Evolutionary conservation across 768 basidiomycete genomes (phyloP).

Genomic region (Podaxis rugospora): DNA sequence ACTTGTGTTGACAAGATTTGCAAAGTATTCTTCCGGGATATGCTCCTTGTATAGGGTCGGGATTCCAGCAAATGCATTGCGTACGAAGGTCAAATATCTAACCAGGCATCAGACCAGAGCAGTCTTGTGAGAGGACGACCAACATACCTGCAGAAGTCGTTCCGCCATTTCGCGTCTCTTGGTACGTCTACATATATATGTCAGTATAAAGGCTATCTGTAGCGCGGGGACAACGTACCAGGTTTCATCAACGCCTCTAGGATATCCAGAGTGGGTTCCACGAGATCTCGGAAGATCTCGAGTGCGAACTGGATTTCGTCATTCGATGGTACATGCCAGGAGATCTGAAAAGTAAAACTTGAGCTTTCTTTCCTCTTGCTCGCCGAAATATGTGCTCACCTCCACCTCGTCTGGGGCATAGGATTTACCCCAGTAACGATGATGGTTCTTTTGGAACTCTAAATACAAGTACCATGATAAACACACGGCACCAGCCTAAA

Average conservation of each 20-base stretch:
- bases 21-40: constrained; percentile 45
- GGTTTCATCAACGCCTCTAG: constrained; percentile 55
- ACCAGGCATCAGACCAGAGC: neutral
- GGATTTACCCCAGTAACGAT: constrained; percentile 76
- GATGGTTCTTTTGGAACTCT: constrained; percentile 71
- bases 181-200: constrained; percentile 29
- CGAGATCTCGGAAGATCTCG: constrained; percentile 59
- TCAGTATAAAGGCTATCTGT: constrained; percentile 2
- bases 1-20: constrained; percentile 40
- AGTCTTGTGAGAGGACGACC: constrained; percentile 1
- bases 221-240: constrained; percentile 28
- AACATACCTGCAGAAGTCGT: constrained; percentile 77
- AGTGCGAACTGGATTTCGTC: constrained; percentile 76
- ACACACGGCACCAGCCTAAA: neutral
- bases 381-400: constrained; percentile 30
- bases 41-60: constrained; percentile 59
- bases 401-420: constrained; percentile 67
- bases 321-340: constrained; percentile 72
- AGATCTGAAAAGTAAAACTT: constrained; percentile 35
- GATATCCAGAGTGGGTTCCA: constrained; percentile 55
- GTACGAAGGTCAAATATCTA: constrained; percentile 68
- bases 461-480: neutral
- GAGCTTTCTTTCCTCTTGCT: neutral
- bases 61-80: constrained; percentile 71
- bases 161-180: constrained; percentile 68